Evolutionary conservation across 257 asterid genomes (phyloP).

Genomic region (Solanum boliviense): DNA sequence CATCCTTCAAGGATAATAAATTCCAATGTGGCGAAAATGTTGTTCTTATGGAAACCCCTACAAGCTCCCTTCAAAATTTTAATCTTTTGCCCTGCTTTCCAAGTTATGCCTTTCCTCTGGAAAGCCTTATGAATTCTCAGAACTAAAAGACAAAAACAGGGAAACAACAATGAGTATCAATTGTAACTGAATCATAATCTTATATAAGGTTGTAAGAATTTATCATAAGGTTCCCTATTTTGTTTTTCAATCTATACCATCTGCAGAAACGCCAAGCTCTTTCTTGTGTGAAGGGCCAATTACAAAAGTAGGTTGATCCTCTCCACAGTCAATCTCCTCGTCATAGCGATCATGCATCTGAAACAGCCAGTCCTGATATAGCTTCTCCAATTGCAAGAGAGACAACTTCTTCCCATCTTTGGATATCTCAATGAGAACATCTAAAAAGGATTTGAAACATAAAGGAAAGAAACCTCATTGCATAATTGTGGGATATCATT

Average conservation of each 20-base stretch:
- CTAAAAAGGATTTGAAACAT: slow-evolving; percentile 18
- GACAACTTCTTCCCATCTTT: slow-evolving; percentile 38
- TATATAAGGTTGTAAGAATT: background rate
- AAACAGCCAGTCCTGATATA: slow-evolving; percentile 44
- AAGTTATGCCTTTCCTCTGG: slow-evolving; percentile 32
- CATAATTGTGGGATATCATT: background rate
- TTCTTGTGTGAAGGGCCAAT: slow-evolving; percentile 25
- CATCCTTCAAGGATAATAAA: slow-evolving; percentile 53
- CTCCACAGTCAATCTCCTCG: slow-evolving; percentile 39
- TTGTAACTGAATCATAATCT: background rate
- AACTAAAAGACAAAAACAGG: slow-evolving; percentile 25
- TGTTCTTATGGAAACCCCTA: slow-evolving; percentile 27
- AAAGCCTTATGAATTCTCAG: slow-evolving; percentile 46
- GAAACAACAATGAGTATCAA: background rate
- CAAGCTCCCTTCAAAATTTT: slow-evolving; percentile 70
- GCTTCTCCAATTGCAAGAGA: slow-evolving; percentile 42
- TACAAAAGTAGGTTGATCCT: slow-evolving; percentile 37
- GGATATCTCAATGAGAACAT: slow-evolving; percentile 21
- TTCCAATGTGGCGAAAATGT: slow-evolving; percentile 54
- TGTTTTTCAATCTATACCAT: slow-evolving; percentile 26
- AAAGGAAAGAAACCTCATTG: background rate
- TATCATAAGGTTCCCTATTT: background rate
- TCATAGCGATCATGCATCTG: slow-evolving; percentile 54
- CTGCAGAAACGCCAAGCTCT: slow-evolving; percentile 35
- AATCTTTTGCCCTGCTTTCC: slow-evolving; percentile 62